Base-by-base conservation (phyloP, 352 stramenopile genomes). In the Phytophthora europaea region DNA sequence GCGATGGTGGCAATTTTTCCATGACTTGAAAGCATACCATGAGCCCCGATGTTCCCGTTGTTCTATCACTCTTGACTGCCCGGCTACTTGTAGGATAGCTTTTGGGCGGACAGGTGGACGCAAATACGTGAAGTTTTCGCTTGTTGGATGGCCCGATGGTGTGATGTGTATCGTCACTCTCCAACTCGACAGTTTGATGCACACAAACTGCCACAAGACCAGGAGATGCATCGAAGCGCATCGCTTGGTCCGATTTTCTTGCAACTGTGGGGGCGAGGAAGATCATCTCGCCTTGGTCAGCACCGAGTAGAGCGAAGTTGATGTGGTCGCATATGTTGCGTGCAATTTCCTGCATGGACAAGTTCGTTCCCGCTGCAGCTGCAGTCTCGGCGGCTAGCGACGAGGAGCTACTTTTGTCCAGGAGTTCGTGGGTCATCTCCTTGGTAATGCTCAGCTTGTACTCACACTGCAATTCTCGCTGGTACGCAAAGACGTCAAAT, bases 291-390 rank as follows among this genome's bases (percentile, higher is more conserved):
- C 84, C 78, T 43, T 63, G 51, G 20, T 75, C 72, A 6, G 54
- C 18, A 13, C 81, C 84, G 13, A 91, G 69, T 1, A 60, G 50
- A 3, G 83, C 74, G 33, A 89, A 91, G 10, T 80, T 78, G 1
- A 94, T 71, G 52, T 90, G 81, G 16, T 92, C 83, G 51, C 83
- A 91, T 28, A 94, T 89, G 20, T 65, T 84, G 8, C 63, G 72
- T 8, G 86, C 86, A 48, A 94, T 94, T 9, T 89, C 64, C 47
- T 89, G 83, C 86, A 92, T 91, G 12, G 83, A 91, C 53, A 91
- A 62, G 40, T 94, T 94, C 8, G 84, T 94, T 0, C 84, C 86
- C 0, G 86, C 86, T 0, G 86, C 84, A 3, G 81, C 86, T n/a
- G 82, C 86, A 3, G 84, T 93, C 28, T 73, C 70, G n/a, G 82